Conservation (phyloP, 305 asterid species). For the Caryopteris hybrid region DNA sequence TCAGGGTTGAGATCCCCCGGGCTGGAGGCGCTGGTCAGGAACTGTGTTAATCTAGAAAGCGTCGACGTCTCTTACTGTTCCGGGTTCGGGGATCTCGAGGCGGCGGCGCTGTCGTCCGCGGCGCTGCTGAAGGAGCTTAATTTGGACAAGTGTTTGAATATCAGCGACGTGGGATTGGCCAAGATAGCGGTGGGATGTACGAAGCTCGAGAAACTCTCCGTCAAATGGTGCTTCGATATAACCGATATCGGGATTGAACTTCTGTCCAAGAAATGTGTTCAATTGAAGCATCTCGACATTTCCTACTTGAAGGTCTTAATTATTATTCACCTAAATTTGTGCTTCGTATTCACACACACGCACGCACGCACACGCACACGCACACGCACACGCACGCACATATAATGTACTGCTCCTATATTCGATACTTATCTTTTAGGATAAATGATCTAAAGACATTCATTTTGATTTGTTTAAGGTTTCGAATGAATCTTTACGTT, state of each 20-base stretch:
- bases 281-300: slow-evolving; percentile 48
- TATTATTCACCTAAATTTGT: too few species aligned
- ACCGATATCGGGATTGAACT: slow-evolving; percentile 59
- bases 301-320: slow-evolving; percentile 54
- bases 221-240: slow-evolving; percentile 64
- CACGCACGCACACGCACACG: too few species aligned
- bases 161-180: slow-evolving; percentile 67
- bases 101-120: slow-evolving; percentile 47
- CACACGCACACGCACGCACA: too few species aligned
- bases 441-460: too few species aligned
- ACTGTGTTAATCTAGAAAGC: slow-evolving; percentile 35
- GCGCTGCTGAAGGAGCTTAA: slow-evolving; percentile 40
- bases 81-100: slow-evolving; percentile 62
- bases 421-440: too few species aligned
- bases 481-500: slow-evolving; percentile 48
- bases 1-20: slow-evolving; percentile 37
- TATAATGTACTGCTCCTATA: too few species aligned
- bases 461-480: slow-evolving; percentile 38
- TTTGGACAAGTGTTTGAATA: slow-evolving; percentile 48
- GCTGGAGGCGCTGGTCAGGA: slow-evolving; percentile 32
- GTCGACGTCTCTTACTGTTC: slow-evolving; percentile 53
- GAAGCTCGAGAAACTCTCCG: slow-evolving; percentile 41
- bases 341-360: too few species aligned
- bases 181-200: slow-evolving; percentile 49
- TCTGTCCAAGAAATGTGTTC: slow-evolving; percentile 46